phyloP scores from a whole-genome alignment of 2,329 filamentous ascomycete species.

The Trichoderma polysporum region DNA sequence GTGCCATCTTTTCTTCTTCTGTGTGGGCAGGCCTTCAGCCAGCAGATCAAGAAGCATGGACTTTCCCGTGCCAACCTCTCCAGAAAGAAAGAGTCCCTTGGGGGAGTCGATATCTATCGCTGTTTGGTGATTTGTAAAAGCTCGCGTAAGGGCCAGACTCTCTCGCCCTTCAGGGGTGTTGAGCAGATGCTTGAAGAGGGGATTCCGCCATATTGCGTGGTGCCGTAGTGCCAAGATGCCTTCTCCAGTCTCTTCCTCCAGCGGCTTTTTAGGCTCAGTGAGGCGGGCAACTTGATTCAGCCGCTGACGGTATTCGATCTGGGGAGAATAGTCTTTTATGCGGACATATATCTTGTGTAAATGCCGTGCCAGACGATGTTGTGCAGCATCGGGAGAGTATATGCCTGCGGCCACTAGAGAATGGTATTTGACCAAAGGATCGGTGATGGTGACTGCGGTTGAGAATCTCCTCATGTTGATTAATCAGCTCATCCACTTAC shows the following conservation, averaged over 20 bases:
- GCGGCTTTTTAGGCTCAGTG: slow-evolving; percentile 33
- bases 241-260: slow-evolving; percentile 34
- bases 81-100: slow-evolving; percentile 72
- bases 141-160: slow-evolving; percentile 63
- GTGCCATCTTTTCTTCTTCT: slow-evolving; percentile 73
- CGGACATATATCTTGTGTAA: slow-evolving; percentile 73
- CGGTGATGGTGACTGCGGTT: slow-evolving; percentile 61
- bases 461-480: slow-evolving; percentile 38
- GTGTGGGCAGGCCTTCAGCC: slow-evolving; percentile 72
- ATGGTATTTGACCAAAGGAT: slow-evolving; percentile 75
- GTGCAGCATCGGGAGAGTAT: slow-evolving; percentile 67
- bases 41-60: slow-evolving; percentile 82
- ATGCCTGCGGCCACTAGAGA: slow-evolving; percentile 65
- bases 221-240: slow-evolving; percentile 48
- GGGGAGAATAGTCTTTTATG: slow-evolving; percentile 76
- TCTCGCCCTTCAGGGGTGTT: slow-evolving; percentile 55
- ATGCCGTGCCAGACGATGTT: slow-evolving; percentile 72
- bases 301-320: slow-evolving; percentile 65
- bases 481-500: neutral
- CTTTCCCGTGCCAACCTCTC: slow-evolving; percentile 81
- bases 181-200: slow-evolving; percentile 60
- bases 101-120: slow-evolving; percentile 72
- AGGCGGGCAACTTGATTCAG: slow-evolving; percentile 59
- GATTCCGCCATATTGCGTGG: slow-evolving; percentile 59
- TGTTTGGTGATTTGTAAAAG: slow-evolving; percentile 69